These are phyloP conservation scores for Rhodotorula sphaerocarpa DNA, from an alignment of 768 basidiomycete species.

Conservation along the genomic window DNA sequence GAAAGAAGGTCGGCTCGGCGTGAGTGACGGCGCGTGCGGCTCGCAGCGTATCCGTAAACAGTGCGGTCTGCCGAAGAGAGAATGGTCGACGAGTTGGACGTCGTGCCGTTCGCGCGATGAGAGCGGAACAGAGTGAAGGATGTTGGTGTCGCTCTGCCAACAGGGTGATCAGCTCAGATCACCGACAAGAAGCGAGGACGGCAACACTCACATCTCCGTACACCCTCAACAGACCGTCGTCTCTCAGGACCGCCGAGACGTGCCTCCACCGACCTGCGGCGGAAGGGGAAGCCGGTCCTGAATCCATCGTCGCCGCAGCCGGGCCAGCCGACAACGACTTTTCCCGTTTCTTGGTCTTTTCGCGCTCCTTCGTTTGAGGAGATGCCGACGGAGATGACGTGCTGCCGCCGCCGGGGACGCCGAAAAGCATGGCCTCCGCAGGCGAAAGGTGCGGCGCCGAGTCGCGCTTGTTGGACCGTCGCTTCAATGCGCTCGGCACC, in stretches of 20 bases:
- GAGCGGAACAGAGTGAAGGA: constrained; percentile 28
- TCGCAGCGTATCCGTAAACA: constrained; percentile 61
- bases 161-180: neutral
- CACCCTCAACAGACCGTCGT: constrained; percentile 28
- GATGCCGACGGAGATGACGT: too few relatives aligned
- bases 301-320: neutral
- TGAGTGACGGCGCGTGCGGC: constrained; percentile 40
- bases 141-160: constrained; percentile 15
- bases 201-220: constrained; percentile 30
- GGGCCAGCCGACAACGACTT: too few relatives aligned
- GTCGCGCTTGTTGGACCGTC: constrained; percentile 24
- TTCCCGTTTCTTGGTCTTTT: constrained; percentile 16
- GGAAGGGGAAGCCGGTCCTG: constrained; percentile 1
- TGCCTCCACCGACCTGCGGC: constrained; percentile 20
- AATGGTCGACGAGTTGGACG: constrained; percentile 65
- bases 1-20: constrained; percentile 15
- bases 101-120: constrained; percentile 54
- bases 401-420: too few relatives aligned
- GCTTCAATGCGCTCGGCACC: constrained; percentile 32
- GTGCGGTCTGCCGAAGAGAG: constrained; percentile 66
- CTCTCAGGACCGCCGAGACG: constrained; percentile 23
- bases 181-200: neutral
- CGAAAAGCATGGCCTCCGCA: constrained; percentile 21
- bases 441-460: constrained; percentile 34
- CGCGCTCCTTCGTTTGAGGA: too few relatives aligned